These are phyloP conservation scores for Coriaria nepalensis DNA, from an alignment of 306 rosid species.

Conservation along the genomic window DNA sequence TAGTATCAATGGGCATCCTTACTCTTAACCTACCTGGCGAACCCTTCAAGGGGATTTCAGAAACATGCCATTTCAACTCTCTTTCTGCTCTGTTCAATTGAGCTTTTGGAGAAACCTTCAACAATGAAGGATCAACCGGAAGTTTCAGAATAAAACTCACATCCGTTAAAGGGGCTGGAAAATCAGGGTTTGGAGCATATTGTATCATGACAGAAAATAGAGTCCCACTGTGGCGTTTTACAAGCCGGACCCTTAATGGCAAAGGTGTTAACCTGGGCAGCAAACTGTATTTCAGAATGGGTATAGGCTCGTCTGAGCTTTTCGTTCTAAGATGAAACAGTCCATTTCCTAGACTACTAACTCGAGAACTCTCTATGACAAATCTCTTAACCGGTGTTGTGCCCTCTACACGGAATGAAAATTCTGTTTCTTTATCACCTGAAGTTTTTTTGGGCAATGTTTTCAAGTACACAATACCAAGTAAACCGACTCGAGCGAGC, in stretches of 20 bases:
- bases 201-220: constrained; percentile 87
- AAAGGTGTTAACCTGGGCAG: constrained; percentile 69
- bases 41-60: constrained; percentile 62
- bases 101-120: constrained; percentile 90
- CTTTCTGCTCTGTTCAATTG: constrained; percentile 67
- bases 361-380: constrained; percentile 61
- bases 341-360: constrained; percentile 74
- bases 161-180: constrained; percentile 58
- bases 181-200: constrained; percentile 62
- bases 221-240: constrained; percentile 76
- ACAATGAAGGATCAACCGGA: constrained; percentile 74
- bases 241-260: constrained; percentile 82
- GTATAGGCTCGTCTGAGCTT: constrained; percentile 64
- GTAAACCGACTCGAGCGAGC: constrained; percentile 72
- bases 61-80: constrained; percentile 74
- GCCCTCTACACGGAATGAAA: constrained; percentile 74
- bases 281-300: constrained; percentile 69
- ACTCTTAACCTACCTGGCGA: constrained; percentile 72
- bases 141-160: constrained; percentile 67
- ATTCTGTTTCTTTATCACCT: constrained; percentile 82
- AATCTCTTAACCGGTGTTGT: constrained; percentile 66
- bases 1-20: constrained; percentile 73
- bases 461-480: constrained; percentile 71
- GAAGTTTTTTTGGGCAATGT: constrained; percentile 65
- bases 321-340: constrained; percentile 79